Evolutionary conservation across 257 asterid genomes (phyloP), one percentile per base, ranked within the genome.

Genomic region (Hygrophila difformis): DNA sequence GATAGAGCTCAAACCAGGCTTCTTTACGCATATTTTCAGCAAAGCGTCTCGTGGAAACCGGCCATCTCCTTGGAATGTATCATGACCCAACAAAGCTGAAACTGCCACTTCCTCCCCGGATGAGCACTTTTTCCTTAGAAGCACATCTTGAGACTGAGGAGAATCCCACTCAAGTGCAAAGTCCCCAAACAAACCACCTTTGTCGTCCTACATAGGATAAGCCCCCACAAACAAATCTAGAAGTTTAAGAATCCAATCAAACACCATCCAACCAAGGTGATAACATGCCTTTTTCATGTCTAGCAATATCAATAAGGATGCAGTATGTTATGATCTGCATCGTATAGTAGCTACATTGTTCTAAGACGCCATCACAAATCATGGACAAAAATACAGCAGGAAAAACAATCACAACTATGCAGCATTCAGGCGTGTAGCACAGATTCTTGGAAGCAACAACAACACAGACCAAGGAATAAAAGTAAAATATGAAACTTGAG

Each of bases 61-160:
- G 20, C 64, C 44, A 34, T 61, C 69, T 53, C 57, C 84, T 36
- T 51, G 61, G 55, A 42, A 56, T 3, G 69, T 42, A 1, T 61
- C 76, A 14, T 48, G 48, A 14, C 83, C 79, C 61, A 89, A 51
- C 53, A 89, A 51, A 44, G 94, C 96, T 49, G 94, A 84, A 58
- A 84, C 60, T 24, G 88, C 93, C 41, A 84, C 73, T 73, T 84
- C 96, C 66, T 89, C 97, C 8, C 93, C 94, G 0, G 94, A 69
- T 38, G 59, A 57, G 31, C 67, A 66, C 60, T 80, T 89, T 67
- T 64, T 89, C 39, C 80, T 48, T 52, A 84, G 61, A 45, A 89
- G 50, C 51, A 89, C 80, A 55, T 89, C 96, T 71, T 68, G 78
- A 23, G 85, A 62, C 54, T 29, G 23, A 0, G 73, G 74, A 13